Evolutionary conservation across 306 rosid genomes (phyloP).

Genomic region (Acacia melanoxylon): DNA sequence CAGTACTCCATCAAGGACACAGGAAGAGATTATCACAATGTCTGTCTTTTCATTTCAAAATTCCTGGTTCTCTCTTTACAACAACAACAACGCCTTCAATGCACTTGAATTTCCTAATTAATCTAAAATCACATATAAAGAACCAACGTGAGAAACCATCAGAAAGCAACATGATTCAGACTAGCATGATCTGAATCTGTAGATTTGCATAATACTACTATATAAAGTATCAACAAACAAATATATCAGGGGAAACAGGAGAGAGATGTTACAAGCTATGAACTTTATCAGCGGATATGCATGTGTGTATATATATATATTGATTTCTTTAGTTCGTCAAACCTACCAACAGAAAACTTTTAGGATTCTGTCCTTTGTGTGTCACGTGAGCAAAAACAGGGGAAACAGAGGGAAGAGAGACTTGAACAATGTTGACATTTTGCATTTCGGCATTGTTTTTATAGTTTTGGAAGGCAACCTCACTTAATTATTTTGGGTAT

Average conservation of each 20-base stretch:
- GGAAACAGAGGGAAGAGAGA: constrained; percentile 5
- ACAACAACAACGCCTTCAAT: neutral
- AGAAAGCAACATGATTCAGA: no score
- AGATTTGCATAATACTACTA: no score
- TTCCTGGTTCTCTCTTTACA: neutral
- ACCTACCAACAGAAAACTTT: neutral
- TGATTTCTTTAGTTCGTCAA: neutral
- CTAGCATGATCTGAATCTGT: no score
- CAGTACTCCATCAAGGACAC: neutral
- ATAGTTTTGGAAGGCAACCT: neutral
- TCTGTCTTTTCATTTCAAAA: neutral
- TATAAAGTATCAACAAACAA: no score
- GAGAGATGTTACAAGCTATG: neutral
- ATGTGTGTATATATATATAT: no score
- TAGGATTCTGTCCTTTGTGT: neutral
- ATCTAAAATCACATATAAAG: neutral
- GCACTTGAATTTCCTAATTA: neutral
- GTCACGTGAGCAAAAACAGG: neutral
- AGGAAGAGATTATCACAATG: neutral
- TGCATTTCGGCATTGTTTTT: neutral
- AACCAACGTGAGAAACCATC: neutral
- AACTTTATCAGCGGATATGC: neutral
- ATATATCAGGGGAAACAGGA: neutral
- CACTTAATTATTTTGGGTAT: neutral
- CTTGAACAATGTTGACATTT: neutral